Conservation (phyloP, 768 basidiomycete genomes). For the Coprinopsis cinerea region DNA sequence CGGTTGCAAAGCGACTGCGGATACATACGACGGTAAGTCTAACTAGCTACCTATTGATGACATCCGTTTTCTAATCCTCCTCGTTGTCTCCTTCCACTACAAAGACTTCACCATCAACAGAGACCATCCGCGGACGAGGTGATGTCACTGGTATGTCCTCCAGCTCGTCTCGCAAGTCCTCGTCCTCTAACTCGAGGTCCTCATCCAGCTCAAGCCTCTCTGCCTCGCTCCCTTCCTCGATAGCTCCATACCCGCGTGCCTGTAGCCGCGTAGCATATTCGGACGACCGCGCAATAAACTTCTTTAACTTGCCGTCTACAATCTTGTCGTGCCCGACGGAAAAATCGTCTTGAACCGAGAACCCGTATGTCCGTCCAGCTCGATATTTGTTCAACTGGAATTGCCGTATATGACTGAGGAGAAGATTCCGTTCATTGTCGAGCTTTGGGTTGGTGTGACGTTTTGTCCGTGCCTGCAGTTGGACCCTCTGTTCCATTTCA, state of each 20-base stretch:
- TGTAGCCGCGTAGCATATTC: slow-evolving; percentile 2
- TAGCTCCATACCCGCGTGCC: neutral
- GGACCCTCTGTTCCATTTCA: slow-evolving; percentile 15
- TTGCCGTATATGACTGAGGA: slow-evolving; percentile 8
- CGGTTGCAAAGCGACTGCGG: no score
- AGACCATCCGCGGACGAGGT: slow-evolving; percentile 1
- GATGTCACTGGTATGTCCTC: neutral
- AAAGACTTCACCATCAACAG: slow-evolving; percentile 10
- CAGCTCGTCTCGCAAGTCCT: neutral
- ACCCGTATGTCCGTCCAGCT: slow-evolving; percentile 7
- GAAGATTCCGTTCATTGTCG: slow-evolving; percentile 10
- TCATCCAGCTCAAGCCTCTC: neutral
- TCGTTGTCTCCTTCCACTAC: neutral
- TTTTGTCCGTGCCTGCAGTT: slow-evolving; percentile 14
- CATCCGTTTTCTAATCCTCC: no score
- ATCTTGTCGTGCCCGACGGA: neutral
- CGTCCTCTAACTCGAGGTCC: neutral
- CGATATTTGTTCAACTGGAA: slow-evolving; percentile 8
- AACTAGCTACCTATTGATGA: no score
- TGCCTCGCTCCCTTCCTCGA: neutral
- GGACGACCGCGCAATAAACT: slow-evolving; percentile 7
- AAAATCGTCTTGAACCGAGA: slow-evolving; percentile 11
- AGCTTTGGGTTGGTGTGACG: slow-evolving; percentile 8
- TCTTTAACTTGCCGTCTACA: slow-evolving; percentile 10
- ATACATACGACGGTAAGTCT: no score